Evolutionary conservation across 805 yeast genomes (phyloP), one percentile per base, ranked within the genome.

Genomic region (Saccharomycopsis babjevae): DNA sequence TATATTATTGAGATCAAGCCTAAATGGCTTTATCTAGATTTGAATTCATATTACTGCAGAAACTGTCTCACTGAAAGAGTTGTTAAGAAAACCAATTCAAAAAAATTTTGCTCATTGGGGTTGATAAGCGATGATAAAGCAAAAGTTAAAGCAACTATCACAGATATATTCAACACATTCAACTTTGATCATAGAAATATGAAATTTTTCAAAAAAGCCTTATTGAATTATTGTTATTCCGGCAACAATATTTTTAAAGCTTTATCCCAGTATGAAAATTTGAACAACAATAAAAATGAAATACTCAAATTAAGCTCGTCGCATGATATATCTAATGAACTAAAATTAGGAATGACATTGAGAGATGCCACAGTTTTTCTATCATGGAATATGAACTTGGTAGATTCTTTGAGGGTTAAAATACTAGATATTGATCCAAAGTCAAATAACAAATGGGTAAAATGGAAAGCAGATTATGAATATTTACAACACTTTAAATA

Each of bases 281-380:
- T 73, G 50, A 69, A 68, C 52, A 57, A 60, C 42, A 61, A 62
- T 38, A 58, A 39, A 46, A 71, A 74, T 54, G 62, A 67, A 42
- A 73, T 73, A 61, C 60, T 73, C 30, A 67, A 72, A 1, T 68
- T 73, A 1, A 65, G 64, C 25, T 62, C 42, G 18, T 57, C 38
- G 13, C 25, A 68, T 6, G 76, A 73, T 59, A 77, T 79, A 3
- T 73, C 73, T 64, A 72, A 70, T 8, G 73, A 71, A 54, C 69
- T 81, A 52, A 71, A 77, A 13, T 65, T 77, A 36, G 78, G 80
- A 4, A 83, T 83, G 86, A 74, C 86, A 0, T 68, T 78, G 38
- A 72, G 88, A 40, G 88, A 83, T 67, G 83, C 83, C 32, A 83
- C 86, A 0, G 66, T 83, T 18, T 77, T 83, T 39, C n/a, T 61